phyloP scores from a whole-genome alignment of 352 stramenopile species.

The Phytophthora palmivora region DNA sequence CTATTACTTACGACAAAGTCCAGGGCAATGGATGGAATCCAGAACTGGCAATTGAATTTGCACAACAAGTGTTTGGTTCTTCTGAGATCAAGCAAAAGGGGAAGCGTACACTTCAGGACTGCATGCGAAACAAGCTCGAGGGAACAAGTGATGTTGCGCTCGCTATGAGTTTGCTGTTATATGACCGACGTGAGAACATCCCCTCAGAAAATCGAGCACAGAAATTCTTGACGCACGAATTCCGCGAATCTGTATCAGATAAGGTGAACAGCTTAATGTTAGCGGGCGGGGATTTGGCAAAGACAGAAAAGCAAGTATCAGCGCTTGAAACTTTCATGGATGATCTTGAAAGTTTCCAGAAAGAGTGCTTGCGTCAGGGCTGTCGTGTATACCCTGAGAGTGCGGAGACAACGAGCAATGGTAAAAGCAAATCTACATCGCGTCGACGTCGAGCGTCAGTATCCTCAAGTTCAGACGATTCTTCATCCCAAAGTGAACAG shows the following conservation, averaged over 20 bases:
- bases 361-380: conserved; percentile 42
- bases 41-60: conserved; percentile 44
- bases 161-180: conserved; percentile 50
- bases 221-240: conserved; percentile 43
- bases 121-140: conserved; percentile 2
- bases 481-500: conserved; percentile 44
- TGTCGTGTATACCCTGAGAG: conserved; percentile 50
- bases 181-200: conserved; percentile 37
- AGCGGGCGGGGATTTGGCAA: conserved; percentile 4
- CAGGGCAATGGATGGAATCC: conserved; percentile 36
- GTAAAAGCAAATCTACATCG: conserved; percentile 24
- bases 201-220: conserved; percentile 31
- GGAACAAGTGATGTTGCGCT: conserved; percentile 24
- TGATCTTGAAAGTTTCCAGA: conserved; percentile 37
- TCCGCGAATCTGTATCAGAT: conserved; percentile 55
- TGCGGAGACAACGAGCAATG: conserved; percentile 18
- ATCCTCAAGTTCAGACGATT: conserved; percentile 47
- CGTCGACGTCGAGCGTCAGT: conserved; percentile 26
- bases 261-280: conserved; percentile 48
- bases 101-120: conserved; percentile 27
- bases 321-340: conserved; percentile 51
- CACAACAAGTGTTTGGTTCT: conserved; percentile 37
- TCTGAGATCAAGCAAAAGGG: conserved; percentile 15
- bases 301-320: conserved; percentile 15
- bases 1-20: not conserved